Base-by-base conservation (phyloP, 768 basidiomycete species). In the Russula sp. region DNA sequence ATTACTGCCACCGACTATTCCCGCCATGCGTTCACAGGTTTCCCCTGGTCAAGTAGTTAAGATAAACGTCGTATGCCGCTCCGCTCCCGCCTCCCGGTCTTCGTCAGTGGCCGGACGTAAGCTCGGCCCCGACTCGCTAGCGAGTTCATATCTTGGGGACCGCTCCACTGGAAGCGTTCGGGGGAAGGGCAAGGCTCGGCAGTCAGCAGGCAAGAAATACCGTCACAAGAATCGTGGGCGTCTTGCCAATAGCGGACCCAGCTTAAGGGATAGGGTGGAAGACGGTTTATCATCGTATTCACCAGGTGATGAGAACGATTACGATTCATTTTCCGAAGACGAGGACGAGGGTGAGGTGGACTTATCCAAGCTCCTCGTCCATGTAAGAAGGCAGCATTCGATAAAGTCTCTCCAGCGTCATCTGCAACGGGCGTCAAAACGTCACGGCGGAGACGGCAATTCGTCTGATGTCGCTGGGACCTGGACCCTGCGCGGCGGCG, bases 391-490 rank as follows among this genome's bases (percentile, higher is more conserved):
- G 30, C 89, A 91, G 71, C 81, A 85, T 64, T 89, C 88, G 20
- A 90, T 90, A 66, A 82, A 79, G 69, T 89, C 88, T 72, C 75
- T 91, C 61, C 78, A 88, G 62, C 85, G 78, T 65, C 88, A 89
- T 69, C 76, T 90, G 22, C 77, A 75, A 2, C 74, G 72, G 56
- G 42, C 56, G 24, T 52, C 50, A 32, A 46, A 9, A 11, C 5
- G 34, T 30, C 60, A 32, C 14, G 22, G 49, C 32, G 28, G 20
- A 24, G 40, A 46, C 14, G 14, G 36, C 24, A 13, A n/a, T 28
- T 28, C 42, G 26, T 49, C 24, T 13, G 22, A 42, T 48, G 22
- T 44, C 20, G 28, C 48, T 57, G 16, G 53, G 28, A 36, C 50
- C n/a, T 59, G 57, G 62, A 38, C 56, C 16, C 22, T 46, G 2